Percentiles rank a stretch among this genome's conserved stretches.
Evolutionary conservation across 306 rosid genomes (phyloP).

Genomic region (Abrus precatorius): DNA sequence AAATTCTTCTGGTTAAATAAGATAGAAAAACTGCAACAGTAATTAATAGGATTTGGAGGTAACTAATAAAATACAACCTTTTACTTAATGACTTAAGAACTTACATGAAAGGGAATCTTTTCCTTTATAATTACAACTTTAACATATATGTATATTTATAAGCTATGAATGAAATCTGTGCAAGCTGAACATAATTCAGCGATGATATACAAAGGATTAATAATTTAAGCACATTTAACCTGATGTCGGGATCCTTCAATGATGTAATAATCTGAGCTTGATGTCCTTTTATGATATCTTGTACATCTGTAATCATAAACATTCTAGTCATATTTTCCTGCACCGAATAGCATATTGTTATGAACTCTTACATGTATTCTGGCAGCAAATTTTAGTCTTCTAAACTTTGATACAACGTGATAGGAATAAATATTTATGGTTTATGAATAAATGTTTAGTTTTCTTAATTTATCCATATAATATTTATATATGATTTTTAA

Average conservation of each 20-base stretch:
- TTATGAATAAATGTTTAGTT: too few relatives aligned
- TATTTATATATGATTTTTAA: background rate
- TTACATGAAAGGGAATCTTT: background rate
- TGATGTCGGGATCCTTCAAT: constrained; percentile 87
- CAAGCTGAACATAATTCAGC: constrained; percentile 1
- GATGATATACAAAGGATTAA: background rate
- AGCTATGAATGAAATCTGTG: background rate
- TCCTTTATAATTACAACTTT: background rate
- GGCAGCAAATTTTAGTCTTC: constrained; percentile 31
- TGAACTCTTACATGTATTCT: constrained; percentile 25
- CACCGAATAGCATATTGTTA: constrained; percentile 49
- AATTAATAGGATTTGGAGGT: background rate
- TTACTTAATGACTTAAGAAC: background rate
- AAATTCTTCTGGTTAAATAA: background rate
- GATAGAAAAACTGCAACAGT: constrained; percentile 1
- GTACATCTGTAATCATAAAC: constrained; percentile 85
- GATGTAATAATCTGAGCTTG: constrained; percentile 89
- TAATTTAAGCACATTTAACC: constrained; percentile 55
- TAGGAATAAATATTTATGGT: background rate
- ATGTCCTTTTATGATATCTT: constrained; percentile 83
- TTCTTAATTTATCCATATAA: background rate
- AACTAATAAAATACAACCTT: constrained; percentile 9
- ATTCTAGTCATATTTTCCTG: constrained; percentile 89
- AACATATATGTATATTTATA: background rate
- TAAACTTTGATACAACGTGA: background rate